phyloP scores from a whole-genome alignment of 2,329 filamentous ascomycete species.

The Cordyceps militaris region DNA sequence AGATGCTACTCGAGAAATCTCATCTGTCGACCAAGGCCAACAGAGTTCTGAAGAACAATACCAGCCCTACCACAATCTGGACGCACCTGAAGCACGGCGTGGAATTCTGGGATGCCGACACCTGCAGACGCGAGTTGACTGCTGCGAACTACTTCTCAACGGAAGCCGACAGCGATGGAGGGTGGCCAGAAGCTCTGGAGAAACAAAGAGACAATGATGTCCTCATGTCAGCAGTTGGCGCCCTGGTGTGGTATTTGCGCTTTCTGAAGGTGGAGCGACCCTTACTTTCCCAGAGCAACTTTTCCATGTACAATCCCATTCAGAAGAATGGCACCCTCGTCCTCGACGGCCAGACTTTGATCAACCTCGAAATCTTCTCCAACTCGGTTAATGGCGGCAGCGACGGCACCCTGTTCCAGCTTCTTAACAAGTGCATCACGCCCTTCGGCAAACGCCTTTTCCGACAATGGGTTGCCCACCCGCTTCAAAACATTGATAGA shows the following conservation, averaged over 20 bases:
- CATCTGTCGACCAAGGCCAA: constrained; percentile 80
- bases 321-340: constrained; percentile 83
- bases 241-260: constrained; percentile 77
- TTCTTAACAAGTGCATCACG: constrained; percentile 91
- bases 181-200: constrained; percentile 70
- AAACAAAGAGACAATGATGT: constrained; percentile 71
- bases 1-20: constrained; percentile 83
- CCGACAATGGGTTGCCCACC: constrained; percentile 95
- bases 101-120: constrained; percentile 88
- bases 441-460: constrained; percentile 96
- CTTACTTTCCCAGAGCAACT: constrained; percentile 82
- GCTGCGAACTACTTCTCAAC: constrained; percentile 70
- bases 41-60: constrained; percentile 94
- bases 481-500: constrained; percentile 73
- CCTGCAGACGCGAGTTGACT: constrained; percentile 73
- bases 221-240: constrained; percentile 86
- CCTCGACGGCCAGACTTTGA: constrained; percentile 89
- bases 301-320: constrained; percentile 87
- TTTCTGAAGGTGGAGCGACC: constrained; percentile 83
- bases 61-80: constrained; percentile 86
- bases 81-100: constrained; percentile 80
- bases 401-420: constrained; percentile 81
- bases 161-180: constrained; percentile 47
- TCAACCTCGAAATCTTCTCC: constrained; percentile 95
- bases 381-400: constrained; percentile 82